Percentiles rank a stretch among this genome's conserved stretches.
These are phyloP conservation scores for Linderina pennispora DNA, from an alignment of 192 early-diverging fungal species.

Conservation along the genomic window DNA sequence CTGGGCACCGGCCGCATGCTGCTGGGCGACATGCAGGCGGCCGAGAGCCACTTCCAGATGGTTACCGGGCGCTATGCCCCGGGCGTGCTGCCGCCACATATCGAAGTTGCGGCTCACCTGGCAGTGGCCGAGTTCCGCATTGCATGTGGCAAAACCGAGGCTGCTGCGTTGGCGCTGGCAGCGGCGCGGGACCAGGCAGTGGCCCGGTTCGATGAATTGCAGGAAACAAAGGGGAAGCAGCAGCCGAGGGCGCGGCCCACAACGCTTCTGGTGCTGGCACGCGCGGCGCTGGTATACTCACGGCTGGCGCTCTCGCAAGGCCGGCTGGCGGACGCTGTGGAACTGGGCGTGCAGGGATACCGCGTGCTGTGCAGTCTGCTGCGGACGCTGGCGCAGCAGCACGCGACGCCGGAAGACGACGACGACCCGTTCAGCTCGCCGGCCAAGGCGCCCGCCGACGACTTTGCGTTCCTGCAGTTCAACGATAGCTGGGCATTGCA, in stretches of 20 bases:
- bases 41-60: slow-evolving; percentile 10
- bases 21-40: slow-evolving; percentile 7
- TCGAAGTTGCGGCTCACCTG: slow-evolving; percentile 17
- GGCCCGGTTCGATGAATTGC: slow-evolving; percentile 9
- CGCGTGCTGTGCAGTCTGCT: slow-evolving; percentile 31
- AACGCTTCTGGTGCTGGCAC: slow-evolving; percentile 19
- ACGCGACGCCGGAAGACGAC: slow-evolving; percentile 1
- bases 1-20: slow-evolving; percentile 17
- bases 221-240: too few relatives aligned
- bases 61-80: slow-evolving; percentile 17
- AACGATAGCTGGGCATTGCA: slow-evolving; percentile 37
- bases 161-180: slow-evolving; percentile 7
- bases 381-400: slow-evolving; percentile 8
- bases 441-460: not conserved
- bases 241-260: too few relatives aligned
- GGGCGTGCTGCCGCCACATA: slow-evolving; percentile 22
- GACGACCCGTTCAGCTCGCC: slow-evolving; percentile 27
- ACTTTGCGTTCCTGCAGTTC: slow-evolving; percentile 19
- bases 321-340: slow-evolving; percentile 29
- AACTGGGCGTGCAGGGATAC: slow-evolving; percentile 36
- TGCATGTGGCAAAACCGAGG: slow-evolving; percentile 10
- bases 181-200: too few relatives aligned
- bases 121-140: slow-evolving; percentile 21
- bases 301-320: slow-evolving; percentile 29
- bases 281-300: slow-evolving; percentile 23